Base-by-base conservation (phyloP, 768 basidiomycete species). In the Lactifluus rugatus region DNA sequence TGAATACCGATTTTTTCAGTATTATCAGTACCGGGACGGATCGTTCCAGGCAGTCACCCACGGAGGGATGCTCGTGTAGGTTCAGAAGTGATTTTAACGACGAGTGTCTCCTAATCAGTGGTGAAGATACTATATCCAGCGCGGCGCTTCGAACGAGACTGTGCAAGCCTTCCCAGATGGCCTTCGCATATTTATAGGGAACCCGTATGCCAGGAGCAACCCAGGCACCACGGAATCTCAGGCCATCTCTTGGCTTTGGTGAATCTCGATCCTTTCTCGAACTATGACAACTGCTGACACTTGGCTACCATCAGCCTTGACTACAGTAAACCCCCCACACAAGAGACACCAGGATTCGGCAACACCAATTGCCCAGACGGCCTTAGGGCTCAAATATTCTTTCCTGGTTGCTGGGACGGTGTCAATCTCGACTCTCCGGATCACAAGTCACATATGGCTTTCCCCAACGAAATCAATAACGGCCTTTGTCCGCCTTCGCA, bases 371-470 rank as follows among this genome's bases (percentile, higher is more conserved):
- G 71, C 48, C 61, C 66, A 16, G 55, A 64, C 32, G 70, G 69
- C 10, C 61, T 70, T 45, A 65, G 69, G 23, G 66, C 65, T 1
- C 70, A 70, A 49, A 41, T 71, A 1, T 69, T 70, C 58, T 70
- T 74, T 65, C 69, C 67, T 17, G 61, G 62, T 26, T 74, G 71
- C 68, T 74, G 74, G 74, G 70, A 76, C 58, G 75, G 75, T 44
- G 57, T 65, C 49, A 70, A 75, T 64, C 62, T 73, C 36, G 72
- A 76, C 62, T 70, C 69, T 16, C 11, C 68, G 0, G 71, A 75
- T 60, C 73, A 74, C 66, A 70, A 70, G 63, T 68, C 68, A 7
- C 75, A 76, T 65, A 68, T 75, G 65, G 69, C 73, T 1, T 75
- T 70, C 64, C 65, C 57, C 5, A 21, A 28, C 25, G 32, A 46